Evolutionary conservation across 83 land plant species (phyloP), one percentile per base, ranked within the genome.

Genomic region (Diphasiastrum complanatum): DNA sequence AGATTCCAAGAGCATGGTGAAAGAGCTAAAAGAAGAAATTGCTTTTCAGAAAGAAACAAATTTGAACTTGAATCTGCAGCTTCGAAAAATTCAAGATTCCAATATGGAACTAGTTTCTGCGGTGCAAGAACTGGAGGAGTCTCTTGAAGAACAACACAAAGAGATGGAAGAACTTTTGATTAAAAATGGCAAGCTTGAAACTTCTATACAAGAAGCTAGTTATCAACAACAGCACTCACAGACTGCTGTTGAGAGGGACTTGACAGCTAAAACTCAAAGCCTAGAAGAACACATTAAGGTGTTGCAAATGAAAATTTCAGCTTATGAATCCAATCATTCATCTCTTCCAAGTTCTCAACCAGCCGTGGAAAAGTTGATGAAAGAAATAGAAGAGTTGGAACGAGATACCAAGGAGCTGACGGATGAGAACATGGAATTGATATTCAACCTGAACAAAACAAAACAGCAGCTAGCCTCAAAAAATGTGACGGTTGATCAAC

Each of bases 361-460:
- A 6, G 11, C 6, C 14, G 33, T 75, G 50, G 75, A 77, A 34
- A 40, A 2, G 8, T 55, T 86, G 51, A 86, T 55, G 67, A 68
- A 49, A 49, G 84, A 89, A 46, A 55, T 89, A 16, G 77, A 71
- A 49, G 97, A 91, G 67, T 75, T 86, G 19, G 97, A 91, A 65
- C 31, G 32, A 8, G 73, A 70, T 11, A 35, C 37, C 6, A 70
- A 40, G n/a, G 68, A 54, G 40, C 49, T 70, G 37, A 47, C 60
- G 19, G 51, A 64, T 22, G 74, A 71, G 45, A 64, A 64, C 26
- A 1, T 18, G 24, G 79, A 78, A 1, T 80, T 91, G 24, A 32
- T 70, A 0, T 62, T 45, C 28, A 76, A 76, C 68, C 27, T 82
- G 36, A 82, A 79, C 47, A 63, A 70, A 54, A 48, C 60, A 40